These are phyloP conservation scores for Saposhnikovia divaricata DNA, from an alignment of 129 eudicot genomes.

Conservation along the genomic window DNA sequence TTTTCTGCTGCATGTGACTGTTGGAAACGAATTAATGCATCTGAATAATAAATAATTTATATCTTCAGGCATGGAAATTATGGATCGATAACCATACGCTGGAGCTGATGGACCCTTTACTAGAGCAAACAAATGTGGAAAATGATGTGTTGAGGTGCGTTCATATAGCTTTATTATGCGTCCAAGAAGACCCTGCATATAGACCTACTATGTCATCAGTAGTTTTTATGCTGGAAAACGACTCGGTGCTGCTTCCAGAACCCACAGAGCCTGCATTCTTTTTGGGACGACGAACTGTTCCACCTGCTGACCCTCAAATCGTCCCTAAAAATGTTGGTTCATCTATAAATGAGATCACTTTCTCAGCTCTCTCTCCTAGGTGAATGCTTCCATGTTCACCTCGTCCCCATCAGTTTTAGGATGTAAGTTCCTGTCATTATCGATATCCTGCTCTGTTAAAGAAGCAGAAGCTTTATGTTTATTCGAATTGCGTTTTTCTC, in stretches of 20 bases:
- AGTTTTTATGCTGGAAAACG: slow-evolving; percentile 10
- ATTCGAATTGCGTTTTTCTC: too few species aligned
- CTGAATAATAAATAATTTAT: not conserved
- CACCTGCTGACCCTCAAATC: not conserved
- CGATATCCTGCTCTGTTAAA: not conserved
- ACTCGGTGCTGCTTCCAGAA: not conserved
- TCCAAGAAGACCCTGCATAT: slow-evolving; percentile 7
- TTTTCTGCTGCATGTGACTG: too few species aligned
- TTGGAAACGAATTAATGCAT: not conserved
- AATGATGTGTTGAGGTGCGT: slow-evolving; percentile 33
- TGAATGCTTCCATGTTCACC: not conserved
- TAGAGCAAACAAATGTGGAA: slow-evolving; percentile 12
- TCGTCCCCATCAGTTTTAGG: not conserved
- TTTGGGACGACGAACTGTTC: not conserved
- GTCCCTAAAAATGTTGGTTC: not conserved
- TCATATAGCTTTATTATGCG: slow-evolving; percentile 17
- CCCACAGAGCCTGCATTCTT: slow-evolving; percentile 8
- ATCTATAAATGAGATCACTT: not conserved
- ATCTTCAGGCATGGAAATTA: slow-evolving; percentile 37
- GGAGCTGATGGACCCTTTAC: slow-evolving; percentile 31
- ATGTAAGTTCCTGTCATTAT: not conserved
- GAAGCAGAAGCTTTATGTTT: not conserved
- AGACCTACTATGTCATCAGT: slow-evolving; percentile 9
- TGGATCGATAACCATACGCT: slow-evolving; percentile 27
- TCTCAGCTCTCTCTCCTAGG: not conserved